These are phyloP conservation scores for Teratosphaeria destructans DNA, from an alignment of 2,329 filamentous ascomycete genomes.

Conservation along the genomic window DNA sequence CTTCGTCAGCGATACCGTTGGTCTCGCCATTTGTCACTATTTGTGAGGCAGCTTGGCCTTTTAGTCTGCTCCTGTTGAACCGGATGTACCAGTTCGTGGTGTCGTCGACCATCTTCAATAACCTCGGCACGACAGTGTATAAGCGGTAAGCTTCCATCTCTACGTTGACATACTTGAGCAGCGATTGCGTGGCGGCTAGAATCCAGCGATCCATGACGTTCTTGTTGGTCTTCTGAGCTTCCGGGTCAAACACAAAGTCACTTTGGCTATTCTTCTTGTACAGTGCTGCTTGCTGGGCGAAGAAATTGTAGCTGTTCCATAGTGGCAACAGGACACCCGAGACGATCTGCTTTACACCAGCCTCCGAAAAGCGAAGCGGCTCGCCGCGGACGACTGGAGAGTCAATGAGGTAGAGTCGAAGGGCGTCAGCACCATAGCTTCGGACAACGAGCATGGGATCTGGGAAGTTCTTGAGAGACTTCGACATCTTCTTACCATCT, in stretches of 20 bases:
- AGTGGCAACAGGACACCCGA: constrained; percentile 81
- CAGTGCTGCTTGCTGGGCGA: constrained; percentile 74
- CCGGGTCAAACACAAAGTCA: constrained; percentile 69
- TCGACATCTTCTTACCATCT: constrained; percentile 98
- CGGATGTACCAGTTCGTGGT: constrained; percentile 99
- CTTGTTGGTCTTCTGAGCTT: constrained; percentile 62
- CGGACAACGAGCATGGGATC: constrained; percentile 75
- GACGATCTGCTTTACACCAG: constrained; percentile 88
- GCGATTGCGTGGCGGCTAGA: constrained; percentile 78
- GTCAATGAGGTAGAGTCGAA: constrained; percentile 93
- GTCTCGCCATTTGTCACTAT: constrained; percentile 11
- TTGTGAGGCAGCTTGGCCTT: constrained; percentile 44
- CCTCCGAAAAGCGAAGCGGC: constrained; percentile 81
- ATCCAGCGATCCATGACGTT: constrained; percentile 98
- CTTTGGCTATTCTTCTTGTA: constrained; percentile 75
- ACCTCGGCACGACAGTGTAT: constrained; percentile 82
- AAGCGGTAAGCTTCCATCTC: constrained; percentile 68
- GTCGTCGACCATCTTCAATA: constrained; percentile 68
- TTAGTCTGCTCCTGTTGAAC: constrained; percentile 82
- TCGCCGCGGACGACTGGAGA: constrained; percentile 90
- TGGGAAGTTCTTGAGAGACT: constrained; percentile 91
- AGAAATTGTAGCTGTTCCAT: constrained; percentile 98
- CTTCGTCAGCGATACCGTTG: constrained; percentile 40
- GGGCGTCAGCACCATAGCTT: constrained; percentile 81
- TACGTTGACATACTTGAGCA: constrained; percentile 81